Percentiles rank a stretch among this genome's conserved stretches.
These are phyloP conservation scores for Leccinum longicurvipes DNA, from an alignment of 768 basidiomycete genomes.

Conservation along the genomic window DNA sequence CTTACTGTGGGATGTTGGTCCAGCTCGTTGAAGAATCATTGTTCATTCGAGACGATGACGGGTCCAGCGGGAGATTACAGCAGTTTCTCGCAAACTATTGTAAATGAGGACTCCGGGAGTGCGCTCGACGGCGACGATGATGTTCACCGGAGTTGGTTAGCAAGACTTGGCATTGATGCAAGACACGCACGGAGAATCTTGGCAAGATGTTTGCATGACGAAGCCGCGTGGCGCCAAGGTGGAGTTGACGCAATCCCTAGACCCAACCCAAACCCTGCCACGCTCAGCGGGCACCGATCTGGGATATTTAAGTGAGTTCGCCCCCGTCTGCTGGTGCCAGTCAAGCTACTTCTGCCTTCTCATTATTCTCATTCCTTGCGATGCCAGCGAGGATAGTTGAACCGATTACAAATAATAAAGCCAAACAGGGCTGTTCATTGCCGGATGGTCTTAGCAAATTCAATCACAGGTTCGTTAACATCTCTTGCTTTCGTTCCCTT, in stretches of 20 bases:
- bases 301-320: background rate
- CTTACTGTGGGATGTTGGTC: too few relatives aligned
- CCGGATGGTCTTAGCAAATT: conserved; percentile 14
- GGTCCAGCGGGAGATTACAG: too few relatives aligned
- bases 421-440: conserved; percentile 24
- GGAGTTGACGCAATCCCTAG: conserved; percentile 2
- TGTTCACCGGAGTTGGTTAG: background rate
- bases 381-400: background rate
- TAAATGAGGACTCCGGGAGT: too few relatives aligned
- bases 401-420: conserved; percentile 21
- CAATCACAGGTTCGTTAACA: conserved; percentile 18
- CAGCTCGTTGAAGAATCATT: too few relatives aligned
- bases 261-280: background rate
- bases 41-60: too few relatives aligned
- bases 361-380: background rate
- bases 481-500: background rate
- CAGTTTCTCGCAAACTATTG: too few relatives aligned
- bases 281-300: too few relatives aligned
- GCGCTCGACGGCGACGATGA: background rate
- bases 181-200: too few relatives aligned
- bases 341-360: background rate
- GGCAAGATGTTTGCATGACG: too few relatives aligned
- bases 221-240: conserved; percentile 25
- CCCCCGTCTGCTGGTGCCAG: background rate
- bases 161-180: background rate